Base-by-base conservation (phyloP, 1,284 basidiomycete genomes). In the Moniliella sp. region DNA sequence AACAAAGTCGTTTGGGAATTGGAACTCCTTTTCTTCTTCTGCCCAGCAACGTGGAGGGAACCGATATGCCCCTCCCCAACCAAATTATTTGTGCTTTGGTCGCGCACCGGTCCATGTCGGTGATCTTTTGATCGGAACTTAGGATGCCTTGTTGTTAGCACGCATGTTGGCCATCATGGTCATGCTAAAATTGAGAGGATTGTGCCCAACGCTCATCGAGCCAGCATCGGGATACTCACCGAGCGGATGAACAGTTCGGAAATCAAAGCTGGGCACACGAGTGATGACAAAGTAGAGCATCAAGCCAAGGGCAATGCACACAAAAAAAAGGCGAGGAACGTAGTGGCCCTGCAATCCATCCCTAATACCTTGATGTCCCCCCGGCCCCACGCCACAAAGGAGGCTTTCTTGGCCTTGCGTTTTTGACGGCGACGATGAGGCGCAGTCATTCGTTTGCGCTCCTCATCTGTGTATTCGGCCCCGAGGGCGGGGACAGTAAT, bases 401-500 rank as follows among this genome's bases (percentile, higher is more conserved):
- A 26, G 10, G 23, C 33, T 12, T 36, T 47, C 28, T 36, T 42
- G 18, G 32, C 17, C 11, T 19, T 9, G 13, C 39, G 36, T 14
- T 49, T 45, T 15, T 30, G 32, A 10, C 36, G 37, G 8, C 43
- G 34, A 25, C 43, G 42, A 4, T 31, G 27, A 4, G 14, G 21
- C 7, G 40, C 33, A 5, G 37, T 44, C 51, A 52, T 54, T n/a
- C 32, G 33, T 11, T 36, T 34, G 13, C 46, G 19, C 33, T 54
- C 51, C 30, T 48, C 42, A 14, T 50, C 39, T 4, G 47, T 46
- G 33, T 38, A 54, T 27, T 54, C 51, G 16, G 37, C 35, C 18
- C 51, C 51, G 5, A 54, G 38, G 1, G 47, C 51, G n/a, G 51
- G 49, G 11, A 54, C 51, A 13, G 51, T 54, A 37, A 52, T 45